These are phyloP conservation scores for Aspergillus sp. DNA, from an alignment of 2,329 filamentous ascomycete species.

Conservation along the genomic window DNA sequence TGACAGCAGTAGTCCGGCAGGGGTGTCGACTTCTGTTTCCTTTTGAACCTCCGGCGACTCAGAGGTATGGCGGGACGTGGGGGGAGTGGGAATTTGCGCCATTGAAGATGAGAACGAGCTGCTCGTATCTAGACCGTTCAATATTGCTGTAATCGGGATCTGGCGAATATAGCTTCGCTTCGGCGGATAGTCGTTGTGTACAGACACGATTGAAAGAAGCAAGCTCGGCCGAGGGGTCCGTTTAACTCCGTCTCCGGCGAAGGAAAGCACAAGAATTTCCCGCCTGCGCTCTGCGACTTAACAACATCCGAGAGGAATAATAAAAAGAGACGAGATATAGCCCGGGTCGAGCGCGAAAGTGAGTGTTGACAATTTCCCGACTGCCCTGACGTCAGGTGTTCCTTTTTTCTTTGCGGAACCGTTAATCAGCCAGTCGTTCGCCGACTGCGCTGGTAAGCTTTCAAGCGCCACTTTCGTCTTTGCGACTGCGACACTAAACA, in stretches of 20 bases:
- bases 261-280: constrained; percentile 32
- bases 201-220: constrained; percentile 5
- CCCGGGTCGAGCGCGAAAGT: neutral
- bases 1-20: constrained; percentile 23
- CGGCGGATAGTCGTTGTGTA: neutral
- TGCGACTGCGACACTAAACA: neutral
- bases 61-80: constrained; percentile 25
- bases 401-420: constrained; percentile 3
- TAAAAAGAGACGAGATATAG: neutral
- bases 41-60: constrained; percentile 15
- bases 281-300: constrained; percentile 7
- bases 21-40: constrained; percentile 14
- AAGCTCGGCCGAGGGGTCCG: constrained; percentile 24
- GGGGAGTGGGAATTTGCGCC: constrained; percentile 29
- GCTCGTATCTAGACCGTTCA: neutral
- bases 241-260: constrained; percentile 32
- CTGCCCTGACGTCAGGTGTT: constrained; percentile 3
- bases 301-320: no score
- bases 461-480: neutral
- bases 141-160: neutral
- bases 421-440: neutral
- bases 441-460: neutral
- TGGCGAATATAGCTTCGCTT: no score
- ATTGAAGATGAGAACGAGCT: constrained; percentile 11
- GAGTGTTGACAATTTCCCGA: constrained; percentile 1